Percentiles rank a stretch among this genome's conserved stretches.
phyloP scores from a whole-genome alignment of 345 rosid species.

The Clausena lansium region DNA sequence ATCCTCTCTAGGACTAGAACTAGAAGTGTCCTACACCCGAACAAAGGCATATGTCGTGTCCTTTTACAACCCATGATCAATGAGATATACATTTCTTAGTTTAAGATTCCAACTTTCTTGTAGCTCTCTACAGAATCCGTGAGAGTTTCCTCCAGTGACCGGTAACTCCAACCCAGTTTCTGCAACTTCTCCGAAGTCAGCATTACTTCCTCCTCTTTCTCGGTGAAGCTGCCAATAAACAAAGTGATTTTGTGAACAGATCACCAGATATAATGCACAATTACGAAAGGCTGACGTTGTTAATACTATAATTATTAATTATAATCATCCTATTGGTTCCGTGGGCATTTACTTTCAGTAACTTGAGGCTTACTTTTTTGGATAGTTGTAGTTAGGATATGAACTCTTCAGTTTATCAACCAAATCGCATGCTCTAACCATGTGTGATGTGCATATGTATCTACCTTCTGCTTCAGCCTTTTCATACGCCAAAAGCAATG shows the following conservation, averaged over 20 bases:
- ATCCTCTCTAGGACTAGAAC: too few relatives aligned
- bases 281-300: not conserved
- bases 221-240: conserved; percentile 1
- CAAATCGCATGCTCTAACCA: conserved; percentile 17
- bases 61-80: too few relatives aligned
- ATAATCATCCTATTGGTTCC: too few relatives aligned
- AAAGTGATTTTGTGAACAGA: not conserved
- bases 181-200: conserved; percentile 41
- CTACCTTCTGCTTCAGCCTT: conserved; percentile 50
- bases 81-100: too few relatives aligned
- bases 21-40: too few relatives aligned
- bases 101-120: too few relatives aligned
- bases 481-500: conserved; percentile 51
- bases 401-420: conserved; percentile 49
- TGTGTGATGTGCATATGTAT: conserved; percentile 45
- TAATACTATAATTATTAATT: not conserved
- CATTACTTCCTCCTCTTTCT: not conserved
- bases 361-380: conserved; percentile 36
- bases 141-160: conserved; percentile 37
- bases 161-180: conserved; percentile 53
- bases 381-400: conserved; percentile 54
- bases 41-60: too few relatives aligned
- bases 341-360: not conserved
- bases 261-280: not conserved
- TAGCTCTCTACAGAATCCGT: too few relatives aligned